Evolutionary conservation across 192 early-diverging fungal species (phyloP), one percentile per base, ranked within the genome.

Genomic region (Gigaspora rosea): DNA sequence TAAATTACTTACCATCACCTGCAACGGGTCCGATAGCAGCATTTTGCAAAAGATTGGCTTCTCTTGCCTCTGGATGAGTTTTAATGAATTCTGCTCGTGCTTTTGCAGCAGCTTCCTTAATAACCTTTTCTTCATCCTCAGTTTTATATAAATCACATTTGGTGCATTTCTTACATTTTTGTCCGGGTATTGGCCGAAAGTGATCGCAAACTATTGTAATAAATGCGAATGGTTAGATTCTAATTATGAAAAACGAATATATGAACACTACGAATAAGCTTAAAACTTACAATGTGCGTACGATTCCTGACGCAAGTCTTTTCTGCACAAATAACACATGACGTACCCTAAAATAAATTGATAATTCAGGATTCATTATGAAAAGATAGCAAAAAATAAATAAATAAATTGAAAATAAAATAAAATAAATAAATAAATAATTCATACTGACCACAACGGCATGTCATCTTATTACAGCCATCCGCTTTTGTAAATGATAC

Each of bases 401-500:
- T 5, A 18, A 56, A 22, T n/a, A 27, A 27, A 0, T 27, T 5
- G 4, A 22, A n/a, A n/a, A n/a, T n/a, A n/a, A n/a, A n/a, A n/a
- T n/a, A n/a, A 56, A 56, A 18, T 5, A 18, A 56, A 22, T n/a
- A 27, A 27, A 0, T 27, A 27, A 27, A 27, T 27, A 27, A 27
- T 11, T 48, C 11, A 63, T 22, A 47, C 78, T 74, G 69, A 81
- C 89, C 89, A 78, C 83, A 86, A 8, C 83, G 74, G 56, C 89
- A 90, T 48, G 80, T 82, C 84, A 90, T 89, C 77, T 90, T 90
- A 82, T 90, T 90, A 79, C 89, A 90, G 0, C 89, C 89, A 79
- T 83, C 82, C 46, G 85, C 75, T 61, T 89, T 89, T 72, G 81
- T 81, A 73, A 87, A 90, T 51, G 86, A 85, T 18, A 89, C 59